Conservation (phyloP, 441 rosid genomes). For the Populus hybrid region DNA sequence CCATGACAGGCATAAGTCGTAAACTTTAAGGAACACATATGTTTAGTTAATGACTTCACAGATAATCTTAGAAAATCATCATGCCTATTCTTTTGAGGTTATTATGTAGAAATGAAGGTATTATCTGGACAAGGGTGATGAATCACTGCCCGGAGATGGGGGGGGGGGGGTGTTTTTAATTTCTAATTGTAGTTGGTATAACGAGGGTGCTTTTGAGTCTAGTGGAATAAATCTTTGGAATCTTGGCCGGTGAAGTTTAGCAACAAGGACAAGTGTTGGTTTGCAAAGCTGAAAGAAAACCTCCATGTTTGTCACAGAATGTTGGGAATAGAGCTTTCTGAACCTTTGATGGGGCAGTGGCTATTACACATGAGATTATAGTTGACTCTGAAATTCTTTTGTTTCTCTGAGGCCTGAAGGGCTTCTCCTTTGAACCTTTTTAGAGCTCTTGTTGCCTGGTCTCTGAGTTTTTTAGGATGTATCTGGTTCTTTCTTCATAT, state of each 20-base stretch:
- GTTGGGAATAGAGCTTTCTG: neutral
- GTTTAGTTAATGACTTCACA: neutral
- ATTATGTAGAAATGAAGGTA: neutral
- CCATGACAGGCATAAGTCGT: neutral
- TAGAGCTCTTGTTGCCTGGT: neutral
- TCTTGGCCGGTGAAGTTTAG: neutral
- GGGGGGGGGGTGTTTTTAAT: too few relatives aligned
- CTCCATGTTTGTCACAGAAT: neutral
- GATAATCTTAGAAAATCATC: neutral
- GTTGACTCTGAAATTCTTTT: neutral
- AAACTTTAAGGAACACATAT: neutral
- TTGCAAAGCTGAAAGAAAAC: neutral
- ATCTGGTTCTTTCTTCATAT: neutral
- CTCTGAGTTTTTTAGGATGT: neutral
- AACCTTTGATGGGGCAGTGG: neutral
- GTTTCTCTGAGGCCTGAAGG: neutral
- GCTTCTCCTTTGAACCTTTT: neutral
- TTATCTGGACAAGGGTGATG: neutral
- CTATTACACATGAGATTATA: neutral
- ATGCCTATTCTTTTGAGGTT: neutral
- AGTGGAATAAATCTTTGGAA: neutral
- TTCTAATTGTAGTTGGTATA: neutral
- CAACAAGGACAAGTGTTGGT: neutral
- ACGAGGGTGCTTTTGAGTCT: neutral
- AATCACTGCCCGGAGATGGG: neutral